Evolutionary conservation across 768 basidiomycete genomes (phyloP), one percentile per base, ranked within the genome.

Genomic region (Phaeotremella skinneri): DNA sequence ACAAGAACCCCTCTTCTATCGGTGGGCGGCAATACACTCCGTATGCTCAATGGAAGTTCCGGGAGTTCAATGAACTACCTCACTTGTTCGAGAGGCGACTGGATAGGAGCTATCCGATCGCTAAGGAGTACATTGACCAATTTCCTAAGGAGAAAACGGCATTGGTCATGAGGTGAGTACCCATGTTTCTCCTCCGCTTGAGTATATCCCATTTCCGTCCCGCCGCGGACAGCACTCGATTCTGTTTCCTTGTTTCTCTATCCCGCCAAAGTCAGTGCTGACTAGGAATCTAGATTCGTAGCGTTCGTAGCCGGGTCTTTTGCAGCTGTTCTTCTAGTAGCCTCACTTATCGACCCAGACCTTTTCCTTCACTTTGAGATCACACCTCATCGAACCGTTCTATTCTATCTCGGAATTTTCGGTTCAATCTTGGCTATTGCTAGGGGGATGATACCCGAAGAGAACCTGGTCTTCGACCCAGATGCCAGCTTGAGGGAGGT

Each of bases 31-130:
- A 88, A 56, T 99, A 98, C 71, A 99, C 96, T 0, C 88, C 87
- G 0, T 93, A 88, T 60, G 93, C 93, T 3, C 87, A 90, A 61
- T 99, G 96, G 96, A 98, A 97, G 74, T 98, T 98, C 73, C 83
- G 96, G 56, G 96, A 99, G 75, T 99, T 97, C 81, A 99, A 99
- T 74, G 96, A 99, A 71, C 81, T 99, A 7, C 89, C 91, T 0
- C 96, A 99, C 78, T 80, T 93, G 32, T 99, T 98, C 76, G 82
- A 85, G 32, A 82, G 90, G 48, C 82, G 96, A 52, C 80, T 98
- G 48, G 86, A 91, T 63, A 86, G 90, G 70, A 91, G 90, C 56
- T 91, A 93, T 67, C 91, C 90, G 0, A 79, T 86, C 9, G 89
- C 96, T 11, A 91, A 87, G 75, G 88, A 91, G 82, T 99, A 98